Evolutionary conservation across 495 filamentous ascomycete species (phyloP).

Genomic region (Evernia prunastri): DNA sequence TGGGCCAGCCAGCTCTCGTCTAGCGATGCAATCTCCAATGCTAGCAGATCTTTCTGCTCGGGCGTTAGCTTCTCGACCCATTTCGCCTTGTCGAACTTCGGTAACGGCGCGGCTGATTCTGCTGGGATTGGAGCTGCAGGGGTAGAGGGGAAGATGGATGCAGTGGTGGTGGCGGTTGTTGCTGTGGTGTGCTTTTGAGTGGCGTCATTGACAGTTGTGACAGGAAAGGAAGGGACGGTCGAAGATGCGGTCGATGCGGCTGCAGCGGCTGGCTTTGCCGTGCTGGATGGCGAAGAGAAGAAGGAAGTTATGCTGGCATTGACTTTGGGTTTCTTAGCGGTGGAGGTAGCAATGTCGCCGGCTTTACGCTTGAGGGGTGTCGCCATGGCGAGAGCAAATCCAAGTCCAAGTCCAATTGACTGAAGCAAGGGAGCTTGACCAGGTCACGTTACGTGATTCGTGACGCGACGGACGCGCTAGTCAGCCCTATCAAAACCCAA

Average conservation of each 20-base stretch:
- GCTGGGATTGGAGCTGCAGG: constrained; percentile 24
- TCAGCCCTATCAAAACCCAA: background rate
- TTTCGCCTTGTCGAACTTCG: constrained; percentile 77
- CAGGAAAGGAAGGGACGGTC: constrained; percentile 14
- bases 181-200: constrained; percentile 32
- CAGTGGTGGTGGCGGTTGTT: constrained; percentile 45
- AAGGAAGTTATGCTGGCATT: constrained; percentile 59
- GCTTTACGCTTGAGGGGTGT: constrained; percentile 63
- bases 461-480: constrained; percentile 4
- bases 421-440: background rate
- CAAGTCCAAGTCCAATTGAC: background rate
- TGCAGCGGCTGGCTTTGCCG: constrained; percentile 22
- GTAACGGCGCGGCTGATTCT: constrained; percentile 32
- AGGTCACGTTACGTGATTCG: background rate
- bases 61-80: constrained; percentile 72
- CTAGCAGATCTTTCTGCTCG: constrained; percentile 75
- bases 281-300: constrained; percentile 41
- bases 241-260: constrained; percentile 15
- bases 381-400: constrained; percentile 19
- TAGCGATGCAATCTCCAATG: constrained; percentile 85
- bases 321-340: constrained; percentile 68
- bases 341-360: constrained; percentile 37
- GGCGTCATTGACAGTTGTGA: constrained; percentile 7
- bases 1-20: constrained; percentile 84
- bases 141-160: constrained; percentile 29